Conservation (phyloP, 2,329 filamentous ascomycete species). For the Pseudonectria foliicola region DNA sequence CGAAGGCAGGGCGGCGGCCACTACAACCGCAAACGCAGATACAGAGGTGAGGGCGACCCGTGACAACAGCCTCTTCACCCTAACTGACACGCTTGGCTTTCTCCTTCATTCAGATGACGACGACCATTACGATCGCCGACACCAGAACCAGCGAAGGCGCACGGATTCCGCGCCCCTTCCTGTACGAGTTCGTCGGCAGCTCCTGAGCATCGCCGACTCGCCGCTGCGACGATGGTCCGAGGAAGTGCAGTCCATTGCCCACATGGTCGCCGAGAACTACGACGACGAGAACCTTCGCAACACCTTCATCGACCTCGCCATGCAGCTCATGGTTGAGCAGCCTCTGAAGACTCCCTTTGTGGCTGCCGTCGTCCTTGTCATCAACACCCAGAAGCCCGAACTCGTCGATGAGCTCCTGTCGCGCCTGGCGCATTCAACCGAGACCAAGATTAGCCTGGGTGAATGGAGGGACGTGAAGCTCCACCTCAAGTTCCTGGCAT, state of each 20-base stretch:
- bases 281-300: constrained; percentile 74
- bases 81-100: constrained; percentile 11
- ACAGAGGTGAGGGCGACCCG: constrained; percentile 53
- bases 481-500: constrained; percentile 80
- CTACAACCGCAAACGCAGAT: constrained; percentile 68
- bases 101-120: constrained; percentile 49
- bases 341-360: constrained; percentile 97
- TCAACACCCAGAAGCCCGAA: constrained; percentile 71
- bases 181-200: constrained; percentile 67
- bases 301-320: constrained; percentile 63
- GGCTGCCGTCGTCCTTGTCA: constrained; percentile 71
- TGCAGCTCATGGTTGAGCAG: constrained; percentile 80
- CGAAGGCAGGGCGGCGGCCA: constrained; percentile 45
- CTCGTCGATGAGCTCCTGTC: constrained; percentile 64
- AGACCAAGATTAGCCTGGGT: constrained; percentile 62
- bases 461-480: constrained; percentile 91
- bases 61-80: constrained; percentile 17
- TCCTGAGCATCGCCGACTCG: constrained; percentile 75
- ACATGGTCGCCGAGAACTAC: constrained; percentile 71
- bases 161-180: constrained; percentile 63
- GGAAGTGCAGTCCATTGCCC: constrained; percentile 67
- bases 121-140: constrained; percentile 68
- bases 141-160: constrained; percentile 55
- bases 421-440: constrained; percentile 52
- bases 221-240: constrained; percentile 72